Conservation (phyloP, 2,329 filamentous ascomycete species). For the Microcyclosporella mali region DNA sequence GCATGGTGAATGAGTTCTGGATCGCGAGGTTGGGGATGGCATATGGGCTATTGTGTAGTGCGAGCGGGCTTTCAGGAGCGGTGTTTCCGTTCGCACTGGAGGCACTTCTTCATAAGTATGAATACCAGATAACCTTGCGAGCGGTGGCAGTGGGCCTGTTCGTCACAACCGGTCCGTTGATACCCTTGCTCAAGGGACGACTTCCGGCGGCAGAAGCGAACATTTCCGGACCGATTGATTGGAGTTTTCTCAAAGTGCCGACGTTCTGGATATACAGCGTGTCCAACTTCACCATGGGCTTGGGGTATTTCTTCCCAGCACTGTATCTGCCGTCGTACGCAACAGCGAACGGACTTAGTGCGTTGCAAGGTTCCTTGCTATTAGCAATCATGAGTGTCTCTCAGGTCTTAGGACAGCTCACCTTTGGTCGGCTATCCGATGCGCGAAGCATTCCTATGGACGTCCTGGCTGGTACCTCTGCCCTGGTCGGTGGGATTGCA, state of each 20-base stretch:
- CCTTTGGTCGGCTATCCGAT: slow-evolving; percentile 38
- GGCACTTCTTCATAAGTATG: slow-evolving; percentile 18
- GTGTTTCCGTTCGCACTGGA: slow-evolving; percentile 22
- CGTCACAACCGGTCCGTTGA: slow-evolving; percentile 29
- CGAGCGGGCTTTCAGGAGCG: slow-evolving; percentile 22
- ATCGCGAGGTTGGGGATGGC: slow-evolving; percentile 23
- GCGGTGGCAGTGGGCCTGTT: slow-evolving; percentile 21
- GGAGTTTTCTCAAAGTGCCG: slow-evolving; percentile 25
- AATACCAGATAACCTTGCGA: slow-evolving; percentile 23
- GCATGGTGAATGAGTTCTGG: slow-evolving; percentile 29
- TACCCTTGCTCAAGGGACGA: slow-evolving; percentile 31
- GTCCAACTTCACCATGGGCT: slow-evolving; percentile 36
- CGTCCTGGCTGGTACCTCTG: slow-evolving; percentile 33
- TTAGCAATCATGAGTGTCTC: slow-evolving; percentile 34
- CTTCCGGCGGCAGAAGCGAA: slow-evolving; percentile 22
- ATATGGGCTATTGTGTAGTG: slow-evolving; percentile 22
- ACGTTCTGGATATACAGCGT: slow-evolving; percentile 7
- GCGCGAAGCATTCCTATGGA: slow-evolving; percentile 18
- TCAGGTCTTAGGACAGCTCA: slow-evolving; percentile 32
- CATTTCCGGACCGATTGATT: slow-evolving; percentile 23
- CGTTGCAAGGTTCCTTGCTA: slow-evolving; percentile 27
- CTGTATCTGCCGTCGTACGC: slow-evolving; percentile 37
- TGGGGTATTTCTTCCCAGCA: slow-evolving; percentile 37
- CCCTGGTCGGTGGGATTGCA: slow-evolving; percentile 37
- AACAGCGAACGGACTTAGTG: slow-evolving; percentile 22